Conservation (phyloP, 23 red algal genomes). For the Gracilaria caudata region DNA sequence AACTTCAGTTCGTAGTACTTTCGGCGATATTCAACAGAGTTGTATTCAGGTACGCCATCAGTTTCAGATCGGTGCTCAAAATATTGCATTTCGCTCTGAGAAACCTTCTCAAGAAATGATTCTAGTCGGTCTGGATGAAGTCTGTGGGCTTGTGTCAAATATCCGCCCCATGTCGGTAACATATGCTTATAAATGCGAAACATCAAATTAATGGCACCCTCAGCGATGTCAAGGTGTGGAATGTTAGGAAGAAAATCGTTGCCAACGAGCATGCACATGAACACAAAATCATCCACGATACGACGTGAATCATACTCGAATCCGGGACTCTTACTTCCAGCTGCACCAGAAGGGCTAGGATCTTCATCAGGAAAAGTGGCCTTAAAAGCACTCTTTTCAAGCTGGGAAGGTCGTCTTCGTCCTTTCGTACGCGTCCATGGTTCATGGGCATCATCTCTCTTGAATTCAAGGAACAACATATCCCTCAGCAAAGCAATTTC, state of each 20-base stretch:
- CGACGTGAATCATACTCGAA: constrained; percentile 72
- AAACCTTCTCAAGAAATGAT: constrained; percentile 74
- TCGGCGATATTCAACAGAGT: constrained; percentile 55
- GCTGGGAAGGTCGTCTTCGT: constrained; percentile 18
- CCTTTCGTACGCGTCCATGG: constrained; percentile 13
- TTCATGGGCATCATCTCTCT: constrained; percentile 37
- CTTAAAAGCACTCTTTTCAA: constrained; percentile 38
- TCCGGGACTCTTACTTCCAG: not conserved
- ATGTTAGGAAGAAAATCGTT: constrained; percentile 98
- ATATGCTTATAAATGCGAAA: constrained; percentile 93
- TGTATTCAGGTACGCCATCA: constrained; percentile 76
- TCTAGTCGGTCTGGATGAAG: constrained; percentile 91
- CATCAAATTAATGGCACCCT: constrained; percentile 94
- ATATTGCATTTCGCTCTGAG: constrained; percentile 82
- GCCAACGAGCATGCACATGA: constrained; percentile 99
- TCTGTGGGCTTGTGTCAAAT: constrained; percentile 80
- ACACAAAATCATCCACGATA: constrained; percentile 98
- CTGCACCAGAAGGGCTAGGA: not conserved
- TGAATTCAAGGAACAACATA: constrained; percentile 90
- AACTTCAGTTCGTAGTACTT: constrained; percentile 89
- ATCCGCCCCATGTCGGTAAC: constrained; percentile 88
- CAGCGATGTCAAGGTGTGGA: constrained; percentile 92
- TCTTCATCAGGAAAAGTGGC: constrained; percentile 27
- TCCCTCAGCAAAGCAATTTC: constrained; percentile 91
- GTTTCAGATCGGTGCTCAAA: constrained; percentile 81